Evolutionary conservation across 352 stramenopile species (phyloP).

Genomic region (Thalassiosira exigua): DNA sequence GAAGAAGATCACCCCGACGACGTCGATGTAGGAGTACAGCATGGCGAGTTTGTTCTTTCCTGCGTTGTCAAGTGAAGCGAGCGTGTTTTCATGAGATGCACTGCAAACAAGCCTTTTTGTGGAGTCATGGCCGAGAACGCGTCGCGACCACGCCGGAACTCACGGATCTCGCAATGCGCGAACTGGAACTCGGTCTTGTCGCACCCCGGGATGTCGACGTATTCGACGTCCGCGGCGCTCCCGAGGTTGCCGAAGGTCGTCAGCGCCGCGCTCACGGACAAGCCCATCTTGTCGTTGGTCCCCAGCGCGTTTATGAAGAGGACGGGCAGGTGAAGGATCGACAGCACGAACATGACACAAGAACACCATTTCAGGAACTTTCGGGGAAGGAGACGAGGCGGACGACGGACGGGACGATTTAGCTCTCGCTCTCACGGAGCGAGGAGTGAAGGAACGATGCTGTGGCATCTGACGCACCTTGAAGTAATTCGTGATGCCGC

Average conservation of each 20-base stretch:
- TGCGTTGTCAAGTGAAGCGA: constrained; percentile 3
- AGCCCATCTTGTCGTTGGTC: constrained; percentile 21
- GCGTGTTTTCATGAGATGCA: no score
- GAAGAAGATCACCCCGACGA: constrained; percentile 74
- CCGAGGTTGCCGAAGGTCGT: constrained; percentile 69
- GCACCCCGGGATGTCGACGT: constrained; percentile 56
- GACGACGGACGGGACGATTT: no score
- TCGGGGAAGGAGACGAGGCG: background rate
- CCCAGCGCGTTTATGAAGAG: constrained; percentile 62
- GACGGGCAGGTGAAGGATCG: constrained; percentile 56
- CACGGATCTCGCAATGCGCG: constrained; percentile 53
- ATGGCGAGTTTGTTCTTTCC: constrained; percentile 60
- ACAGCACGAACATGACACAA: constrained; percentile 67
- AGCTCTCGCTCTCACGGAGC: no score
- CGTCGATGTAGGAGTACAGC: constrained; percentile 65
- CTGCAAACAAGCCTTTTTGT: no score
- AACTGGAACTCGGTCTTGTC: constrained; percentile 56
- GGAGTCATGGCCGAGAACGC: no score
- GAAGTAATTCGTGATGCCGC: constrained; percentile 82
- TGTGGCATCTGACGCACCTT: constrained; percentile 70
- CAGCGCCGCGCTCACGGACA: constrained; percentile 31
- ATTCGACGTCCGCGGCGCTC: constrained; percentile 41
- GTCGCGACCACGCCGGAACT: no score
- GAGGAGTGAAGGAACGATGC: no score
- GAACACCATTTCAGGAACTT: constrained; percentile 70